Percentiles rank a stretch among this genome's conserved stretches.
These are phyloP conservation scores for Fraxinus albicans DNA, from an alignment of 305 asterid genomes.

Conservation along the genomic window DNA sequence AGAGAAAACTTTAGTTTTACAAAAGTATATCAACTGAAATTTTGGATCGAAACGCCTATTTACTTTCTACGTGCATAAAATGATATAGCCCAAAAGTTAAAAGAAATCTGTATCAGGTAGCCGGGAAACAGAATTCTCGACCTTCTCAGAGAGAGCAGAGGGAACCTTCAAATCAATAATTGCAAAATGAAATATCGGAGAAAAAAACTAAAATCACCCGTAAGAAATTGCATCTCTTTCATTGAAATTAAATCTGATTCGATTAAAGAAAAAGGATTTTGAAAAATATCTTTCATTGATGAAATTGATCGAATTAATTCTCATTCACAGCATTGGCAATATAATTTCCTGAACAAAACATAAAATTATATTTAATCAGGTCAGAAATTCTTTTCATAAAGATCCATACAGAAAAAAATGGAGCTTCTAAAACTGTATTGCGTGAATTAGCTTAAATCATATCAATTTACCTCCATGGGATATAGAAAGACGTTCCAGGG, in stretches of 20 bases:
- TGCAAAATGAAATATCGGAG: neutral
- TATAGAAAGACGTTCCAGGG: conserved; percentile 26
- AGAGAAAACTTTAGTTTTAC: neutral
- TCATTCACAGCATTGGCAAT: conserved; percentile 4
- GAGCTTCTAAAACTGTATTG: neutral
- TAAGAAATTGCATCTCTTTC: neutral
- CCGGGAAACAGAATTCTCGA: neutral
- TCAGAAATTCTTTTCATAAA: neutral
- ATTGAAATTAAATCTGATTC: neutral
- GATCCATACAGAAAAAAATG: conserved; percentile 14
- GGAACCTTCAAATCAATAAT: neutral
- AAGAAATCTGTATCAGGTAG: neutral
- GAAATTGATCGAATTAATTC: neutral
- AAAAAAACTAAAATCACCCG: neutral
- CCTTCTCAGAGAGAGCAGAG: conserved; percentile 1
- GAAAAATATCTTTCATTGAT: neutral
- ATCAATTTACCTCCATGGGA: conserved; percentile 42
- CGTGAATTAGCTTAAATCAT: neutral
- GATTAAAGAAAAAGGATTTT: neutral
- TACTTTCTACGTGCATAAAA: neutral
- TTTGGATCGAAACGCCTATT: neutral
- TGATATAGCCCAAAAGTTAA: neutral
- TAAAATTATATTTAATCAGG: neutral
- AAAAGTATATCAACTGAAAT: neutral
- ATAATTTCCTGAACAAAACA: neutral